Percentiles rank a stretch among this genome's conserved stretches.
phyloP scores from a whole-genome alignment of 129 eudicot species.

The Saposhnikovia divaricata region DNA sequence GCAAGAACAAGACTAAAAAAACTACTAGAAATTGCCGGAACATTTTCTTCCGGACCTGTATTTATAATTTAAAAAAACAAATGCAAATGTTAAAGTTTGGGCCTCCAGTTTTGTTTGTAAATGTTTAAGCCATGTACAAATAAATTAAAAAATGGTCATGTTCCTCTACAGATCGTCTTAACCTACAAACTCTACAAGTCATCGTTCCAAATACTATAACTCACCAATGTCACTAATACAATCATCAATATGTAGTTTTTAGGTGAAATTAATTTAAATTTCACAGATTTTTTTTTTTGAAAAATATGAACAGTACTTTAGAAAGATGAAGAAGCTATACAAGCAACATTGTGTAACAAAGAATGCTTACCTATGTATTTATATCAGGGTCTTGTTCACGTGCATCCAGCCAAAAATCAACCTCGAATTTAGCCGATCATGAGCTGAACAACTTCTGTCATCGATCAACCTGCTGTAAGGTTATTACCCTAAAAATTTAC shows the following conservation, averaged over 20 bases:
- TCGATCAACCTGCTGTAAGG: not conserved
- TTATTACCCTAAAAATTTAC: not conserved
- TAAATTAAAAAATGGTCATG: not conserved
- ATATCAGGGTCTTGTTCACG: not conserved
- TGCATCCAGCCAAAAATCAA: slow-evolving; percentile 1
- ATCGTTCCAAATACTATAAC: not conserved
- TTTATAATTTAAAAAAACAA: not conserved
- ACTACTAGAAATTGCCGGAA: slow-evolving; percentile 32
- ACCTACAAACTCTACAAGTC: not conserved
- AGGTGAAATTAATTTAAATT: not conserved
- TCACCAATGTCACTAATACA: not conserved
- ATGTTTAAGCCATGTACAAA: not conserved
- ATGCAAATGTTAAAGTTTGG: not conserved
- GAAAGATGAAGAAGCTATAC: not conserved
- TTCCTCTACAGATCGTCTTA: not conserved
- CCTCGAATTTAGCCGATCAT: not conserved
- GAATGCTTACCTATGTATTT: not conserved
- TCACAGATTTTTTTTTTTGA: rapidly evolving
- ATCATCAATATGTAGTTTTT: not conserved
- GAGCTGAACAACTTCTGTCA: not conserved
- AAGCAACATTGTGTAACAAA: not conserved
- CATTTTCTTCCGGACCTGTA: slow-evolving; percentile 41
- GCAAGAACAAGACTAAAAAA: slow-evolving; percentile 27
- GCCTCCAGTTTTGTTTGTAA: too few relatives aligned
- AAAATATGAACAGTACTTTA: not conserved